phyloP scores from a whole-genome alignment of 768 basidiomycete genomes.

The Naematelia encephala region DNA sequence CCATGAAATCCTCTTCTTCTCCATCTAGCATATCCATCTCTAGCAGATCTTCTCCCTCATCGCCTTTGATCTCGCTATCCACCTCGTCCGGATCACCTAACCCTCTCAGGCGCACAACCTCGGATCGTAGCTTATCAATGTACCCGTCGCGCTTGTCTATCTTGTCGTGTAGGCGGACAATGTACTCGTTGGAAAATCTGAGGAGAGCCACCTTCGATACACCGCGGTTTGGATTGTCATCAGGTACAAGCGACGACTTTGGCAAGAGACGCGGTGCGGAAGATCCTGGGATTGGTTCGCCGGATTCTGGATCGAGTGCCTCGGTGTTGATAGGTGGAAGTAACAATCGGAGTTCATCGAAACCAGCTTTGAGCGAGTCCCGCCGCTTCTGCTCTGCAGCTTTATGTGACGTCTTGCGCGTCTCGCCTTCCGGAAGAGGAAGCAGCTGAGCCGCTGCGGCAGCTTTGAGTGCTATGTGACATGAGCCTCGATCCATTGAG shows the following conservation, averaged over 20 bases:
- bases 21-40: conserved; percentile 54
- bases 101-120: conserved; percentile 59
- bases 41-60: conserved; percentile 55
- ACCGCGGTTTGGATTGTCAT: conserved; percentile 89
- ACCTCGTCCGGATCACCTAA: background rate
- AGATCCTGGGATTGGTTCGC: conserved; percentile 79
- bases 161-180: conserved; percentile 69
- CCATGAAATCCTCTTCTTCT: conserved; percentile 28
- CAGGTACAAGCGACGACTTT: conserved; percentile 60
- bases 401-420: conserved; percentile 62
- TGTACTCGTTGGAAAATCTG: conserved; percentile 85
- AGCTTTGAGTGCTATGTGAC: conserved; percentile 21
- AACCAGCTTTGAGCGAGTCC: conserved; percentile 92
- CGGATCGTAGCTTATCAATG: conserved; percentile 64
- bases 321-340: conserved; percentile 76
- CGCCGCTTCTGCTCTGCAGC: conserved; percentile 96
- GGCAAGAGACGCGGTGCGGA: conserved; percentile 86
- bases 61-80: conserved; percentile 11
- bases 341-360: conserved; percentile 57
- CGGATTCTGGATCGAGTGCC: conserved; percentile 66
- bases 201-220: conserved; percentile 91
- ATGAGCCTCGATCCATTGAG: background rate
- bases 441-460: conserved; percentile 53
- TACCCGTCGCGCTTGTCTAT: conserved; percentile 78
- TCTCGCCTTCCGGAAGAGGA: conserved; percentile 35